Evolutionary conservation across 179 eudicot genomes (phyloP).

Genomic region (Gypsophila paniculata): DNA sequence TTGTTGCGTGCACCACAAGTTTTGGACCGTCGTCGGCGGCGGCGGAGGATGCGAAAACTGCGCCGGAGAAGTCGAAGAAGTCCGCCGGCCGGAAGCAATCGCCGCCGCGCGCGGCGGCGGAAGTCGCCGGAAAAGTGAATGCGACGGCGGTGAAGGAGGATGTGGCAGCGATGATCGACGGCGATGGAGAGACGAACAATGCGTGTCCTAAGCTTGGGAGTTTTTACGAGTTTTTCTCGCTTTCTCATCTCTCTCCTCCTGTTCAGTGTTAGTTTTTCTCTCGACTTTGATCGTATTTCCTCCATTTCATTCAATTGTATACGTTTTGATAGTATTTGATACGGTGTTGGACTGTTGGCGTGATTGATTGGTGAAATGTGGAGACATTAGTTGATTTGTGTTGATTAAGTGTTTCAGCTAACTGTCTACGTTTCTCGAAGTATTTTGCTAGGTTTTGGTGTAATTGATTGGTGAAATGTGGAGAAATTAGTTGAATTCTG

Average conservation of each 20-base stretch:
- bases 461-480: too few species aligned
- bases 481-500: too few species aligned
- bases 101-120: conserved; percentile 31
- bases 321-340: too few species aligned
- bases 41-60: conserved; percentile 41
- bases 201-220: conserved; percentile 79
- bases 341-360: too few species aligned
- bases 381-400: too few species aligned
- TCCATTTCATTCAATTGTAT: too few species aligned
- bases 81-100: conserved; percentile 38
- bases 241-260: conserved; percentile 91
- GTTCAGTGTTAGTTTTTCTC: conserved; percentile 58
- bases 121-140: conserved; percentile 24
- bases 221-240: conserved; percentile 95
- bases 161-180: conserved; percentile 48
- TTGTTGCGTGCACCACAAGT: conserved; percentile 86
- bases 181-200: conserved; percentile 74
- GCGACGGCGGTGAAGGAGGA: conserved; percentile 42
- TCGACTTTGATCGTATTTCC: conserved; percentile 1
- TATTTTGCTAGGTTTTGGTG: not conserved
- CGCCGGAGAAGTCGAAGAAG: conserved; percentile 47
- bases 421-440: too few species aligned
- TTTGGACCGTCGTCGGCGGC: conserved; percentile 67
- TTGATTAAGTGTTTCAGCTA: too few species aligned
- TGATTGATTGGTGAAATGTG: too few species aligned